Base-by-base conservation (phyloP, 2,329 filamentous ascomycete species). In the Diplodia corticola region DNA sequence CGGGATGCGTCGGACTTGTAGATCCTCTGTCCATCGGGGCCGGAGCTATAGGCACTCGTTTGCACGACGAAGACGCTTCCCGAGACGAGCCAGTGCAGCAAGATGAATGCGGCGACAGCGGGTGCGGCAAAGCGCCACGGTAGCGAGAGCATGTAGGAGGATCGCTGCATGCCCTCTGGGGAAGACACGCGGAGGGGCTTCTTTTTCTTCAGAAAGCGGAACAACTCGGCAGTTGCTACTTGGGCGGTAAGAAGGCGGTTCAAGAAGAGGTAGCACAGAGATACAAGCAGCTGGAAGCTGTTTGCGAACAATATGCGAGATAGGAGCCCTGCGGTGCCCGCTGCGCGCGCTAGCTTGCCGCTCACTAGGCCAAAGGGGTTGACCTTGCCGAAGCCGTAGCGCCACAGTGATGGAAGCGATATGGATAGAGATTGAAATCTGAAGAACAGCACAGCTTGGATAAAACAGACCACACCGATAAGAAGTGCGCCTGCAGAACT, bases 181-280 rank as follows among this genome's bases (percentile, higher is more conserved):
- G 63, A 46, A 2, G 77, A 79, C 0, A 81, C 80, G 1, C 80
- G 75, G 0, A 82, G 73, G 0, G 70, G 46, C 63, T 79, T 80
- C 3, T 72, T 72, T 0, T 70, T 2, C 0, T 66, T 22, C 1
- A 76, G 72, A 71, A 80, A 84, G 0, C 70, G 68, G 40, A 74
- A 77, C 72, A 79, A 86, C 72, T 87, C 85, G 5, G 74, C 70
- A 0, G 79, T 80, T 0, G 81, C 69, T 1, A 83, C 74, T 74
- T 85, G 83, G 4, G 71, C 76, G 0, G 81, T 86, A 20, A 81
- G 74, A 3, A 84, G 72, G 3, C 74, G 73, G 68, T 84, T 84
- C 72, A 79, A 80, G 1, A 76, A 71, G 5, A 83, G 73, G 68
- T 85, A 84, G 0, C 83, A 35, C 20, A 82, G 71, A 0, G 80